phyloP scores from a whole-genome alignment of 148 eudicot species.

The Spergularia marina region DNA sequence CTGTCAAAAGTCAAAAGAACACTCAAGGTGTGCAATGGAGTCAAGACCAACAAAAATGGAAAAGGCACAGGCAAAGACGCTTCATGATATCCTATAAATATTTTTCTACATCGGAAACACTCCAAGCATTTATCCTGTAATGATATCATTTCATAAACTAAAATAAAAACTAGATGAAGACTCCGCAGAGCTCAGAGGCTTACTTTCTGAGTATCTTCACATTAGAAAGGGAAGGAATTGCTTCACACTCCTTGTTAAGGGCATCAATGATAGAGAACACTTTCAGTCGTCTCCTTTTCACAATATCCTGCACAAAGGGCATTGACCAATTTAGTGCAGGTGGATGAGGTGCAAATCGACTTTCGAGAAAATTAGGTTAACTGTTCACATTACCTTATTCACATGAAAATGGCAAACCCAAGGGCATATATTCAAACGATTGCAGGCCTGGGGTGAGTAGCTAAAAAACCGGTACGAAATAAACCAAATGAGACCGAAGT shows the following conservation, averaged over 20 bases:
- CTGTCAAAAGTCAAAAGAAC: no score
- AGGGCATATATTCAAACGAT: conserved; percentile 46
- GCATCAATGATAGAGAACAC: conserved; percentile 58
- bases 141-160: neutral
- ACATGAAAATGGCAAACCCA: conserved; percentile 92
- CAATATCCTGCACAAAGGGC: conserved; percentile 46
- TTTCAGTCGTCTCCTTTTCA: conserved; percentile 53
- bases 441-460: conserved; percentile 46
- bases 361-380: neutral
- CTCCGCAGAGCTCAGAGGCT: conserved; percentile 21
- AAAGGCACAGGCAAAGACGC: neutral
- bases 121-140: neutral
- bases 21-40: no score
- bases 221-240: conserved; percentile 34
- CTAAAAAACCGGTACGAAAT: conserved; percentile 33
- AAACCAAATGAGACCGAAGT: neutral
- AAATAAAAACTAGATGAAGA: neutral
- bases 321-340: neutral
- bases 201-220: conserved; percentile 63
- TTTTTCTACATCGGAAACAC: neutral
- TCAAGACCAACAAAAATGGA: no score
- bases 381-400: conserved; percentile 50
- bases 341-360: conserved; percentile 11
- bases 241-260: conserved; percentile 47
- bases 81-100: neutral